Conservation (phyloP, 78 protist species). For the Dictyostelium firmibasis region DNA sequence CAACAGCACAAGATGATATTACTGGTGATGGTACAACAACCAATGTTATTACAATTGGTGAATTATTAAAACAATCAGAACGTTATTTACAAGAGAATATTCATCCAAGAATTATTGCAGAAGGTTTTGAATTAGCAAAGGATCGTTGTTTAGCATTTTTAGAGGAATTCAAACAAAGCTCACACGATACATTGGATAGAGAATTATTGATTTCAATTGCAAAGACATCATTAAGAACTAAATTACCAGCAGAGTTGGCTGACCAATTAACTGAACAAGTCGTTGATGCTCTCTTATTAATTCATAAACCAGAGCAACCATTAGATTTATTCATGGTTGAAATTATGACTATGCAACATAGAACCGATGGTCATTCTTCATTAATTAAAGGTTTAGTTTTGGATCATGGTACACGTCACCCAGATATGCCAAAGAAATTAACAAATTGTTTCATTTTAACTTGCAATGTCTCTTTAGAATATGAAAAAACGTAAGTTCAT, state of each 20-base stretch:
- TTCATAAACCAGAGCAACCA: slow-evolving; percentile 75
- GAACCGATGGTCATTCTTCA: slow-evolving; percentile 87
- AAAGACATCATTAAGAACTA: slow-evolving; percentile 94
- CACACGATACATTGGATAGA: slow-evolving; percentile 73
- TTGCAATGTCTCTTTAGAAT: slow-evolving; percentile 98
- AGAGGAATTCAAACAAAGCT: slow-evolving; percentile 65
- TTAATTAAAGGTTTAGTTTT: slow-evolving; percentile 98
- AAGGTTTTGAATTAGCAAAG: slow-evolving; percentile 97
- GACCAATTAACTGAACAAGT: slow-evolving; percentile 92
- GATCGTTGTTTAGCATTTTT: slow-evolving; percentile 82
- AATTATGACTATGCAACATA: slow-evolving; percentile 98
- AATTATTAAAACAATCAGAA: slow-evolving; percentile 95
- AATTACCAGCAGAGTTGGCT: slow-evolving; percentile 86
- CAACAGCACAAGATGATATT: slow-evolving; percentile 99
- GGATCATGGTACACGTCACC: slow-evolving; percentile 99
- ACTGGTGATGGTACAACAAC: slow-evolving; percentile 99
- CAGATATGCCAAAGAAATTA: slow-evolving; percentile 97
- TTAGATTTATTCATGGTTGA: slow-evolving; percentile 99
- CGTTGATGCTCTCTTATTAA: slow-evolving; percentile 95
- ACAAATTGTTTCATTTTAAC: slow-evolving; percentile 93
- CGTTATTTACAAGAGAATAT: slow-evolving; percentile 96
- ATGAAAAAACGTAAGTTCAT: slow-evolving; percentile 93
- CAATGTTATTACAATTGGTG: slow-evolving; percentile 98
- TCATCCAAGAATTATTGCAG: slow-evolving; percentile 98
- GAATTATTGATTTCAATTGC: slow-evolving; percentile 95